Evolutionary conservation across 1,139 yeast species (phyloP), one percentile per base, ranked within the genome.

Genomic region (Geotrichum fermentans): DNA sequence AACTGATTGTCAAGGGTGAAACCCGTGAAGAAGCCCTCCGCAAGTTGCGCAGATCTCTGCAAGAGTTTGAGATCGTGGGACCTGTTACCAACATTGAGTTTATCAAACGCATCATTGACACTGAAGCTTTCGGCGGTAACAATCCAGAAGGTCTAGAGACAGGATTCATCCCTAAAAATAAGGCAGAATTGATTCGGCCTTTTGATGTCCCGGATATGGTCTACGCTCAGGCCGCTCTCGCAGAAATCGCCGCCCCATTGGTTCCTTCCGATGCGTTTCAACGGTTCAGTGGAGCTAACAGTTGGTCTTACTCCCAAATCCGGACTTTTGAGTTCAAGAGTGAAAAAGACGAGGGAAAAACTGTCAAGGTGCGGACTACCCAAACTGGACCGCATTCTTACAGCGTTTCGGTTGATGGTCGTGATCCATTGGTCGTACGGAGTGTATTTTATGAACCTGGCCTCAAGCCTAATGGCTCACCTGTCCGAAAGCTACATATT

Each of bases 31-130:
- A 64, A 50, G 68, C 69, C 1, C 56, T 65, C 22, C 52, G 58
- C 29, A 63, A 63, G 52, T 56, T 65, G 60, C 53, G 56, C 29
- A 52, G 57, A 13, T 66, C 67, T 10, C 57, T 65, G 30, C 61
- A 59, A 26, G 64, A 61, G 50, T 56, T 63, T 37, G 67, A 65
- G 49, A 62, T 65, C 37, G 68, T 62, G 3, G 69, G 69, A 5
- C 69, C 69, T n/a, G 58, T 60, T 33, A 65, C 68, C 24, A 65
- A 65, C 50, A 57, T 63, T 47, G 68, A 65, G 52, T 65, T 65
- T 49, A 54, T 64, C 48, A 61, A 63, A 54, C 57, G 66, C 17
- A 62, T 65, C 16, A 58, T 62, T 26, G 53, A 52, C 24, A 53
- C 57, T 33, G 57, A 58, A 16, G 60, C 58, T 18, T 65, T 65